phyloP scores from a whole-genome alignment of 192 early-diverging fungal species.

The Coemansia sp. region DNA sequence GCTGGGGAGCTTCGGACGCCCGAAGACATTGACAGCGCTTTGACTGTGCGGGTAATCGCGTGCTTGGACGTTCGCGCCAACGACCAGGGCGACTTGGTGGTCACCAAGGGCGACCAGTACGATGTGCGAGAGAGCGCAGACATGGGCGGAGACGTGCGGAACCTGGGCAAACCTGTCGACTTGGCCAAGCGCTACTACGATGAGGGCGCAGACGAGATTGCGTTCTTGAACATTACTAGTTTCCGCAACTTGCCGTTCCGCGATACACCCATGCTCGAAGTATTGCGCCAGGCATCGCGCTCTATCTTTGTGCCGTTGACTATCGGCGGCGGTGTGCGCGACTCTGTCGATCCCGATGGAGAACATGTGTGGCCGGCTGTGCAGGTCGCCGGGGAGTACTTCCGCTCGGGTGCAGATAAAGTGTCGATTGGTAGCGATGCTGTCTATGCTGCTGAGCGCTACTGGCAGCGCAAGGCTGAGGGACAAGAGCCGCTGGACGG shows the following conservation, averaged over 20 bases:
- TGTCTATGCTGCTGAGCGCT: constrained; percentile 95
- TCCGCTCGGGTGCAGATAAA: constrained; percentile 98
- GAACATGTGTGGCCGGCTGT: constrained; percentile 73
- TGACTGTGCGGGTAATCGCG: constrained; percentile 93
- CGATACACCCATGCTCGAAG: constrained; percentile 96
- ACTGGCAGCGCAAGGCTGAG: constrained; percentile 58
- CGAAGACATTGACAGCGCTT: constrained; percentile 50
- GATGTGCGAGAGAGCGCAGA: constrained; percentile 82
- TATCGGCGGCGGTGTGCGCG: constrained; percentile 97
- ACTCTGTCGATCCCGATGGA: constrained; percentile 86
- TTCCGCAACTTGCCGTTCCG: constrained; percentile 89
- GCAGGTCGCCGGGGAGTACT: constrained; percentile 99
- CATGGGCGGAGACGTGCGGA: constrained; percentile 75
- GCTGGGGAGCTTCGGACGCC: background rate
- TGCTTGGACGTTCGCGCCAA: constrained; percentile 97
- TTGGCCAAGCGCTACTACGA: constrained; percentile 88
- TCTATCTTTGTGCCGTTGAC: constrained; percentile 99
- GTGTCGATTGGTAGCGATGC: constrained; percentile 99
- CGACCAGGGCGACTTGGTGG: constrained; percentile 96
- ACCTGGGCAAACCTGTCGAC: constrained; percentile 97
- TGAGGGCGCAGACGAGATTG: constrained; percentile 97
- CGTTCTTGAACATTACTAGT: constrained; percentile 98
- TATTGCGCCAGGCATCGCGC: constrained; percentile 81
- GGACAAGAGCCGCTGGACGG: constrained; percentile 59
- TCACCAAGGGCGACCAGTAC: constrained; percentile 99